Conservation (phyloP, 1,139 yeast species). For the Candida sanyaensis region DNA sequence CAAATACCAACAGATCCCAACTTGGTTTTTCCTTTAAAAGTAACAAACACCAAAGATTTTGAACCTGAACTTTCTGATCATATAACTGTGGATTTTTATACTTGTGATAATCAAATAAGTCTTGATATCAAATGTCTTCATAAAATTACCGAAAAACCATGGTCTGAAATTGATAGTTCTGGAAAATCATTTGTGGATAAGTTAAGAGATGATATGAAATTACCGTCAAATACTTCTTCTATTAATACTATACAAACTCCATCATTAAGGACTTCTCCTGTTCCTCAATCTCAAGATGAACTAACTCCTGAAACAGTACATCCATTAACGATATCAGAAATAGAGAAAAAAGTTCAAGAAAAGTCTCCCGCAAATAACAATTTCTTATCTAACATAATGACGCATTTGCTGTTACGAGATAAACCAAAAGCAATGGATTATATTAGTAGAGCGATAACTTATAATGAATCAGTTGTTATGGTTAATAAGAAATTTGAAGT, state of each 20-base stretch:
- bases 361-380: not conserved
- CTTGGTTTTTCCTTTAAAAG: conserved; percentile 42
- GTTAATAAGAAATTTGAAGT: conserved; percentile 46
- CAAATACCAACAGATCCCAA: conserved; percentile 47
- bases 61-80: conserved; percentile 35
- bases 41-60: conserved; percentile 26
- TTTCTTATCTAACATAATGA: conserved; percentile 27
- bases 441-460: conserved; percentile 47
- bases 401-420: conserved; percentile 32
- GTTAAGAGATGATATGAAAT: conserved; percentile 44
- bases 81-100: conserved; percentile 41
- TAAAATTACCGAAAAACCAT: conserved; percentile 40
- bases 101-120: conserved; percentile 49
- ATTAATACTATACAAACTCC: not conserved
- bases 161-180: conserved; percentile 38
- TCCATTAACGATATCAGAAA: conserved; percentile 10
- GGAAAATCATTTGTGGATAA: conserved; percentile 45
- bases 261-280: not conserved
- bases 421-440: conserved; percentile 42
- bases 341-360: conserved; percentile 11
- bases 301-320: conserved; percentile 2
- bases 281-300: not conserved
- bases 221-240: conserved; percentile 19
- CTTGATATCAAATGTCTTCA: conserved; percentile 43
- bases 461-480: conserved; percentile 44